These are phyloP conservation scores for Microascus cirrosus DNA, from an alignment of 2,329 filamentous ascomycete genomes.

Conservation along the genomic window DNA sequence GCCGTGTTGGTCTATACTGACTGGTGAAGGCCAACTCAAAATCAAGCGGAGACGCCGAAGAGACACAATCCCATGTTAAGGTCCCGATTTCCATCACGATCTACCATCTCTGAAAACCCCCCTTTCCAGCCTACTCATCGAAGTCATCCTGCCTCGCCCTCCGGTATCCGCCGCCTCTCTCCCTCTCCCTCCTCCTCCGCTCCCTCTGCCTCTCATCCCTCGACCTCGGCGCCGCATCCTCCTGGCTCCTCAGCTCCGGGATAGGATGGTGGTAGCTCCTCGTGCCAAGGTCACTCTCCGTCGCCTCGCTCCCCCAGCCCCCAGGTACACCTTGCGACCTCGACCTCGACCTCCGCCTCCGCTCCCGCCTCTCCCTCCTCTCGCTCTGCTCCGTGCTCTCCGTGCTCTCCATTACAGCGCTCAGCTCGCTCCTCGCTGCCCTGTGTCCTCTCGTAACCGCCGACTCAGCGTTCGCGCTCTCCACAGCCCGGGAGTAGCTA, in stretches of 20 bases:
- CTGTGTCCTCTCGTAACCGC: constrained; percentile 14
- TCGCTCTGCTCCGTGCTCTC: constrained; percentile 12
- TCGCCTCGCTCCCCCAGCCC: constrained; percentile 25
- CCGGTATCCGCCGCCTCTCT: constrained; percentile 18
- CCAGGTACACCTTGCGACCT: constrained; percentile 17
- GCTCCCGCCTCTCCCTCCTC: constrained; percentile 11
- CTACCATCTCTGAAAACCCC: neutral
- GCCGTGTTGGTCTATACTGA: neutral
- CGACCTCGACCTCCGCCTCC: constrained; percentile 4
- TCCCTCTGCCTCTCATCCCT: constrained; percentile 14
- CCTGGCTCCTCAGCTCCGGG: constrained; percentile 31
- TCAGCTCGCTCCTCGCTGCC: constrained; percentile 14
- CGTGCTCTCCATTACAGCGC: constrained; percentile 16
- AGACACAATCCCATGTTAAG: neutral
- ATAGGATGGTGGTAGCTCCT: constrained; percentile 47
- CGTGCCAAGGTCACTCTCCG: constrained; percentile 38
- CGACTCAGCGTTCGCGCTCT: constrained; percentile 17
- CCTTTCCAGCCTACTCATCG: constrained; percentile 8
- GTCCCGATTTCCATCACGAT: neutral
- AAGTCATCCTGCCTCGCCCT: constrained; percentile 19
- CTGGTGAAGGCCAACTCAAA: neutral
- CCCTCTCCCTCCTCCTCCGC: constrained; percentile 17
- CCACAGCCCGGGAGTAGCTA: constrained; percentile 37
- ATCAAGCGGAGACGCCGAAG: neutral
- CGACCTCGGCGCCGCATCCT: constrained; percentile 10